A percentile compares a stretch with the other conserved stretches of the same genome.
Evolutionary conservation across 768 basidiomycete species (phyloP).

Genomic region (Hydnomerulius pinastri): DNA sequence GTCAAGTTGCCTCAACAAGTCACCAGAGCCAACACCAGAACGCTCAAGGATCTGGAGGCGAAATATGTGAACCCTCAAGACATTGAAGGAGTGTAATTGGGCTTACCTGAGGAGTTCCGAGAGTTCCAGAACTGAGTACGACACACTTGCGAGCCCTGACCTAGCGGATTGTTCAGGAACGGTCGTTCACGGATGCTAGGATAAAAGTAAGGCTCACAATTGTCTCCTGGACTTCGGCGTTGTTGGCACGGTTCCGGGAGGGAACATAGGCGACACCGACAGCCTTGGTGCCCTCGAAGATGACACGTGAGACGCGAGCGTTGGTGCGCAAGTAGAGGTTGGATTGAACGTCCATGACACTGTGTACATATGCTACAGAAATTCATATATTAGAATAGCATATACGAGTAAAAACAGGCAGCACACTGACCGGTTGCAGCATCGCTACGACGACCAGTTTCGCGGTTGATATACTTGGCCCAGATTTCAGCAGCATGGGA

Average conservation of each 20-base stretch:
- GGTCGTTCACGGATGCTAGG: not conserved
- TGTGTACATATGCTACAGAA: conserved; percentile 60
- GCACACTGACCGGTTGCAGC: conserved; percentile 58
- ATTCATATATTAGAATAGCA: not conserved
- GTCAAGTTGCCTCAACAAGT: conserved; percentile 55
- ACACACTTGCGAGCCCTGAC: conserved; percentile 66
- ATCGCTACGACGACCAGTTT: conserved; percentile 71
- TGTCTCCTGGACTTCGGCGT: conserved; percentile 55
- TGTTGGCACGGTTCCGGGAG: conserved; percentile 56
- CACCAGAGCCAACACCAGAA: conserved; percentile 62
- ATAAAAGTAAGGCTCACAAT: conserved; percentile 36
- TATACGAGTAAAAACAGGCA: not conserved
- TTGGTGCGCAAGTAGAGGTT: conserved; percentile 70
- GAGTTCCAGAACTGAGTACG: conserved; percentile 64
- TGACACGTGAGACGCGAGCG: conserved; percentile 65
- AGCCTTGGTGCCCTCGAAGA: conserved; percentile 72
- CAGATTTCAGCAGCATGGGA: conserved; percentile 68
- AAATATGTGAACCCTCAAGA: not conserved
- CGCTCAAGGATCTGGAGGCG: conserved; percentile 60
- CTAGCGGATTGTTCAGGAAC: conserved; percentile 10
- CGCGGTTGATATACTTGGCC: conserved; percentile 77
- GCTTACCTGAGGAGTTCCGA: conserved; percentile 59
- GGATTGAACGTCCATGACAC: conserved; percentile 66
- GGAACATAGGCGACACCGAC: conserved; percentile 73
- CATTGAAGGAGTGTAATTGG: not conserved